Evolutionary conservation across 177 flowering plant species (phyloP).

Genomic region (Vitis hybrid): DNA sequence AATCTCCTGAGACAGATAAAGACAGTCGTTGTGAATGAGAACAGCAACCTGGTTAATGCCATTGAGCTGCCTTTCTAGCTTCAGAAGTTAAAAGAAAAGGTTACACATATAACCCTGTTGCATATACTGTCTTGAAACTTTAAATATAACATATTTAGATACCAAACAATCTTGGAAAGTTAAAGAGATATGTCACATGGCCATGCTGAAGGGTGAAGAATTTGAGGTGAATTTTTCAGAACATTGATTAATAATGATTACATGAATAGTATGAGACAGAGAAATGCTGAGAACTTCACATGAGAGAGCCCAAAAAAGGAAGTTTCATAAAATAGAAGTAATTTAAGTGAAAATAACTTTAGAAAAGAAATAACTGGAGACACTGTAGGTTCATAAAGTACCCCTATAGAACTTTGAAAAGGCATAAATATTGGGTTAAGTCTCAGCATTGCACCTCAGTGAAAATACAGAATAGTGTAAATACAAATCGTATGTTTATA

Average conservation of each 20-base stretch:
- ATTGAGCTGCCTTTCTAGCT: slow-evolving; percentile 91
- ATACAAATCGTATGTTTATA: too few relatives aligned
- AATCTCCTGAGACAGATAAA: slow-evolving; percentile 80
- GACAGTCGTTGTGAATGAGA: slow-evolving; percentile 90
- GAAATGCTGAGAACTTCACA: too few relatives aligned
- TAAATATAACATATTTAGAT: neutral
- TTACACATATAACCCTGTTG: neutral
- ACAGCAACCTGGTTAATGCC: slow-evolving; percentile 80
- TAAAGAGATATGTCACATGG: neutral
- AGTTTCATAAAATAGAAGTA: neutral
- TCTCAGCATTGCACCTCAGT: too few relatives aligned
- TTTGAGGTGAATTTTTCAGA: neutral
- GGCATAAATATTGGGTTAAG: too few relatives aligned
- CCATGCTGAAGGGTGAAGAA: neutral
- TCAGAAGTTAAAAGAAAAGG: slow-evolving; percentile 26
- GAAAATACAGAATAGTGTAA: too few relatives aligned
- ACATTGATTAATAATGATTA: neutral
- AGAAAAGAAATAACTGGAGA: neutral
- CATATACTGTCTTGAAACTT: neutral
- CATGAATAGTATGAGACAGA: neutral
- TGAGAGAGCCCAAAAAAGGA: too few relatives aligned
- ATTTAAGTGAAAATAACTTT: neutral
- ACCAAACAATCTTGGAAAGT: neutral
- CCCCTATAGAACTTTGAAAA: too few relatives aligned
- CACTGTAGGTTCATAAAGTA: too few relatives aligned